A percentile compares a stretch with the other conserved stretches of the same genome.
phyloP scores from a whole-genome alignment of 2,329 filamentous ascomycete genomes.

The Aspergillus ochraceoroseus region DNA sequence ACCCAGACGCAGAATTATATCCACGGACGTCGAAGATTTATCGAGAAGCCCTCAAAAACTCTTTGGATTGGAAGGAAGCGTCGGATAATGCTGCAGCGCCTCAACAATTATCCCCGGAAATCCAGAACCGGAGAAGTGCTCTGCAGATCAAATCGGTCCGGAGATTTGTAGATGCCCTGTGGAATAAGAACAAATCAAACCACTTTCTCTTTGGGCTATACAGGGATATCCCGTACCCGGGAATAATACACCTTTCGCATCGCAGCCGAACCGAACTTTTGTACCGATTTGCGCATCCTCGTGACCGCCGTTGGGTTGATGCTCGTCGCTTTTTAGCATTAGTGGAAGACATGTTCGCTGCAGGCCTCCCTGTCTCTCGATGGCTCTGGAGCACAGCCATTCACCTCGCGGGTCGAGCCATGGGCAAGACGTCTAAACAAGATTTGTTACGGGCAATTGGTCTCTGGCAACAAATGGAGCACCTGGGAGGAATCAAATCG shows the following conservation, averaged over 20 bases:
- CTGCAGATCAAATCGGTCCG: slow-evolving; percentile 37
- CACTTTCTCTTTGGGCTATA: slow-evolving; percentile 52
- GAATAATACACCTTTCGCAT: slow-evolving; percentile 49
- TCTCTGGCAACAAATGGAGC: slow-evolving; percentile 88
- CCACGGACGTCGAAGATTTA: slow-evolving; percentile 26
- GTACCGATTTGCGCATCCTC: slow-evolving; percentile 59
- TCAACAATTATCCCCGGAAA: slow-evolving; percentile 17
- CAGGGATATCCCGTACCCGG: slow-evolving; percentile 49
- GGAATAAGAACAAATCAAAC: slow-evolving; percentile 44
- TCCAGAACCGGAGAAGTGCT: slow-evolving; percentile 25
- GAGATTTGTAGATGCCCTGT: slow-evolving; percentile 41
- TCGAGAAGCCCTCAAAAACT: slow-evolving; percentile 19
- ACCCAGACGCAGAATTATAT: slow-evolving; percentile 17
- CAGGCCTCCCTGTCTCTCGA: slow-evolving; percentile 62
- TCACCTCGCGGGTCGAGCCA: slow-evolving; percentile 69
- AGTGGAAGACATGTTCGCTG: slow-evolving; percentile 73
- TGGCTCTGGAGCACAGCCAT: slow-evolving; percentile 82
- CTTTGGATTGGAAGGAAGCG: slow-evolving; percentile 26
- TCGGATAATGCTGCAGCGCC: slow-evolving; percentile 43
- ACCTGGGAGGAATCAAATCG: slow-evolving; percentile 57
- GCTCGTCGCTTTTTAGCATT: slow-evolving; percentile 73
- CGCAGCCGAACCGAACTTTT: slow-evolving; percentile 60
- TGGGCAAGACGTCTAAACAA: slow-evolving; percentile 52
- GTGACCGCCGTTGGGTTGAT: slow-evolving; percentile 48
- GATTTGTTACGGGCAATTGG: slow-evolving; percentile 66